Base-by-base conservation (phyloP, 768 basidiomycete species). In the Kwoniella europaea region DNA sequence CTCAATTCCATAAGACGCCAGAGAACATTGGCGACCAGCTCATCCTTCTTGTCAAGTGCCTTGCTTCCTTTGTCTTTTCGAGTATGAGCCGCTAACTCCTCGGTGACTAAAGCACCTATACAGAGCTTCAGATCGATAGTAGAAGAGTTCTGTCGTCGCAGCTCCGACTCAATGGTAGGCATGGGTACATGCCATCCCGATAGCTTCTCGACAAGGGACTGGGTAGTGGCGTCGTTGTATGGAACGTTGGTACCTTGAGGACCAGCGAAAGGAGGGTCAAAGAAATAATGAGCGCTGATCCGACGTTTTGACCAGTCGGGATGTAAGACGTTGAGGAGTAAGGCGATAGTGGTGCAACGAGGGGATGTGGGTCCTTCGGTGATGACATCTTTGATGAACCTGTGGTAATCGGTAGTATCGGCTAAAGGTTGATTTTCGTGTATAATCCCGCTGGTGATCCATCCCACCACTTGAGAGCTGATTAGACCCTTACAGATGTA, bases 1-100 rank as follows among this genome's bases (percentile, higher is more conserved):
- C 97, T 87, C 68, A 98, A 86, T 83, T 98, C 96, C 67, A 99
- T 88, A 88, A 98, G 98, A 64, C 96, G 89, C 95, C 95, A 98
- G 66, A 99, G 92, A 29, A 96, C 94, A 81, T 99, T 99, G 9
- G 95, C 95, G 3, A 99, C 97, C 0, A 97, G 87, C 83, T 99
- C 97, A 77, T 99, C 97, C 85, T 98, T 98, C 86, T 97, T 98
- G 71, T 98, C 96, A 29, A 99, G 87, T 16, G 89, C 88, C 71
- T 79, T 78, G 10, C 63, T 60, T n/a, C 82, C 78, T 67, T 74
- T 73, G 27, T 63, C 85, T 90, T 18, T 71, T 69, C 60, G 87
- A 59, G 96, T 98, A 53, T 93, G 90, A 52, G 85, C 83, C 0
- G 97, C 94, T 22, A 91, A 87, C 76, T 90, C 90, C 66, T 95